Evolutionary conservation across 2,329 filamentous ascomycete species (phyloP).

Genomic region (Xylaria arbuscula): DNA sequence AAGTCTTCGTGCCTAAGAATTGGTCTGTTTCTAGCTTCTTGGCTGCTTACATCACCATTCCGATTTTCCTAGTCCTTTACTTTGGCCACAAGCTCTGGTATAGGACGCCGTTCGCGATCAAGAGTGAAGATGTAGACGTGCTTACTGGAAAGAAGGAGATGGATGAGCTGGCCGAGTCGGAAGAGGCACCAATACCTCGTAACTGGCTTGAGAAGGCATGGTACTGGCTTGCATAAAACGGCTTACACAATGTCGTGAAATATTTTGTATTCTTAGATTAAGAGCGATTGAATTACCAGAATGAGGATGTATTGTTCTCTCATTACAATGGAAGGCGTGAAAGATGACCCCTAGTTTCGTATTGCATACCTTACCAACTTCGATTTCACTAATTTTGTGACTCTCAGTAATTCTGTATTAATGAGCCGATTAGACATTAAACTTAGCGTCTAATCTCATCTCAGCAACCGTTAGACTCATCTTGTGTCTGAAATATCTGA

Average conservation of each 20-base stretch:
- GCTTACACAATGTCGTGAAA: slow-evolving; percentile 2
- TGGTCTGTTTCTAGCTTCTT: slow-evolving; percentile 74
- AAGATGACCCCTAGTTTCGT: neutral
- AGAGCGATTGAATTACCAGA: neutral
- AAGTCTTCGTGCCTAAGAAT: slow-evolving; percentile 74
- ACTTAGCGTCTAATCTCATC: neutral
- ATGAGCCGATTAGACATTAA: neutral
- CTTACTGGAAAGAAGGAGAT: slow-evolving; percentile 70
- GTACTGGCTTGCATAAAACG: slow-evolving; percentile 64
- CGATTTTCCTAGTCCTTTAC: slow-evolving; percentile 70
- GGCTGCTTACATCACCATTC: slow-evolving; percentile 72
- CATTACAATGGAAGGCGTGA: neutral
- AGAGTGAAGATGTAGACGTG: slow-evolving; percentile 64
- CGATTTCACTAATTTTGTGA: neutral
- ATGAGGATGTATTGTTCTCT: neutral
- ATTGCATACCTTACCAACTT: neutral
- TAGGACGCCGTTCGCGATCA: slow-evolving; percentile 57
- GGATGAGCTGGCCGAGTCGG: slow-evolving; percentile 65
- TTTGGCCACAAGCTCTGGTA: slow-evolving; percentile 67
- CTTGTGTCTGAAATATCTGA: neutral
- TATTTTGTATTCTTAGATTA: neutral
- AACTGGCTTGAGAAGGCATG: slow-evolving; percentile 64
- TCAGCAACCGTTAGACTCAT: neutral
- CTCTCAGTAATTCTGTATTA: neutral
- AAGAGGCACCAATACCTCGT: slow-evolving; percentile 59